phyloP scores from a whole-genome alignment of 2,329 filamentous ascomycete genomes.

The Colletotrichum sojae region DNA sequence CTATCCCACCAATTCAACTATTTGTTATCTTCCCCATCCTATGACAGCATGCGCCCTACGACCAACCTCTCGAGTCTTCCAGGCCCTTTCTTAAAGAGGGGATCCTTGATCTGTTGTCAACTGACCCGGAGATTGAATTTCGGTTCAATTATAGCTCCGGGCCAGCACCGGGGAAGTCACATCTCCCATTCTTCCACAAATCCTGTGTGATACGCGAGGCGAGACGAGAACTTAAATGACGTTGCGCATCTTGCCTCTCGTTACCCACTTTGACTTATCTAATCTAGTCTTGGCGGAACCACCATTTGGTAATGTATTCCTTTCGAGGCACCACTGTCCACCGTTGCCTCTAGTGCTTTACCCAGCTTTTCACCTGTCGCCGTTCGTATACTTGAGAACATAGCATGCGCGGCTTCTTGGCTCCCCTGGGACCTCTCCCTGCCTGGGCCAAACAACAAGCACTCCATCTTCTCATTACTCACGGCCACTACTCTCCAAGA shows the following conservation, averaged over 20 bases:
- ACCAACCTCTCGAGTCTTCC: neutral
- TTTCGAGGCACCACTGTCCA: slow-evolving; percentile 12
- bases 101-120: slow-evolving; percentile 16
- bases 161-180: neutral
- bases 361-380: slow-evolving; percentile 3
- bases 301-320: slow-evolving; percentile 32
- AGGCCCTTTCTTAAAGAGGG: neutral
- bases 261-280: slow-evolving; percentile 21
- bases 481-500: slow-evolving; percentile 12
- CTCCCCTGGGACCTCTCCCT: too few species aligned
- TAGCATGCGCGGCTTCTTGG: too few species aligned
- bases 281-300: slow-evolving; percentile 36
- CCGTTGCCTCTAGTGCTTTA: slow-evolving; percentile 24
- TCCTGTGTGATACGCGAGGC: too few species aligned
- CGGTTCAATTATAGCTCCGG: slow-evolving; percentile 33
- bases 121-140: slow-evolving; percentile 17
- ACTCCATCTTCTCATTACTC: neutral
- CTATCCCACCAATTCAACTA: neutral
- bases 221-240: too few species aligned
- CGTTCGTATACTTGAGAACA: too few species aligned
- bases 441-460: neutral
- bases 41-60: neutral
- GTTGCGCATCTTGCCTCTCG: neutral
- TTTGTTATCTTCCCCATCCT: too few species aligned
- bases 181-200: too few species aligned